These are phyloP conservation scores for Rhizophagus sp. DNA, from an alignment of 192 early-diverging fungal species.

Conservation along the genomic window DNA sequence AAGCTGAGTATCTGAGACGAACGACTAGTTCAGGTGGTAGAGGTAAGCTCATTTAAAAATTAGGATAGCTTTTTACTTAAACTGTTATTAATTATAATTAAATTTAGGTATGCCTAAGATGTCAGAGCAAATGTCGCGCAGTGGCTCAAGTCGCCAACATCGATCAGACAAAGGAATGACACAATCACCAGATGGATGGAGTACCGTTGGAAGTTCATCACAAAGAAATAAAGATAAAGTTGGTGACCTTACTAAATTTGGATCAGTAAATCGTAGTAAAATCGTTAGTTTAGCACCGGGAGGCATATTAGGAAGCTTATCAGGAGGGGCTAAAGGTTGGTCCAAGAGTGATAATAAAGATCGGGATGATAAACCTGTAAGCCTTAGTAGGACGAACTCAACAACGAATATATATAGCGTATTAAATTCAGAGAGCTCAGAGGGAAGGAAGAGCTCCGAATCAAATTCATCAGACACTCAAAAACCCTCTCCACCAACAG, in stretches of 20 bases:
- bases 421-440: constrained; percentile 42
- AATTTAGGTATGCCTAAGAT: constrained; percentile 53
- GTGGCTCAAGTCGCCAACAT: constrained; percentile 53
- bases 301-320: constrained; percentile 44
- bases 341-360: constrained; percentile 44
- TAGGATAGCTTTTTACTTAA: neutral
- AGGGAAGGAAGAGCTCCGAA: constrained; percentile 33
- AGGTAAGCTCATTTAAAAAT: constrained; percentile 38
- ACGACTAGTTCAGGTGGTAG: constrained; percentile 62
- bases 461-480: neutral
- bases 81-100: neutral
- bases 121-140: constrained; percentile 60
- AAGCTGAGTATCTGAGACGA: constrained; percentile 70
- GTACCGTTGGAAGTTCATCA: constrained; percentile 56
- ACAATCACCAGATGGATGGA: constrained; percentile 68
- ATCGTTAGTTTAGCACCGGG: constrained; percentile 58
- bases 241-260: constrained; percentile 77
- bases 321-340: constrained; percentile 48
- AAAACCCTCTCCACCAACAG: constrained; percentile 22
- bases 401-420: constrained; percentile 46
- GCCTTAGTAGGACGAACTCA: constrained; percentile 44
- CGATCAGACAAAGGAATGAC: constrained; percentile 35
- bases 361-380: constrained; percentile 44
- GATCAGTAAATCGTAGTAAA: constrained; percentile 65
- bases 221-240: constrained; percentile 42